Percentiles rank a stretch among this genome's conserved stretches.
phyloP scores from a whole-genome alignment of 352 stramenopile genomes.

The Phytophthora niederhauseri region DNA sequence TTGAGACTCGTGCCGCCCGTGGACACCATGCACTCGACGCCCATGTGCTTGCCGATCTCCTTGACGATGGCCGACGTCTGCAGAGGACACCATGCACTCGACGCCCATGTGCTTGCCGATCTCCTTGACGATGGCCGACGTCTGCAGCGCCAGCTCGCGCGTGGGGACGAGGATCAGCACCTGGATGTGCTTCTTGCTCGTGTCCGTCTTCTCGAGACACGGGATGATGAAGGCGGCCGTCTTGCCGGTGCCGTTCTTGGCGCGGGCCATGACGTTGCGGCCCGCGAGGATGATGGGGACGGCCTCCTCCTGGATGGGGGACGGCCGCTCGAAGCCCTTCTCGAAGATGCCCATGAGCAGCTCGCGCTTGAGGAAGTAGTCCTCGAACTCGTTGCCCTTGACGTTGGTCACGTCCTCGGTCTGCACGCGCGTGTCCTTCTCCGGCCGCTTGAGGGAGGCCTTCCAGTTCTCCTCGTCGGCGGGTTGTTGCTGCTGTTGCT shows the following conservation, averaged over 20 bases:
- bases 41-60: conserved; percentile 98
- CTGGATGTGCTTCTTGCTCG: conserved; percentile 96
- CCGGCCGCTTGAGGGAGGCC: conserved; percentile 72
- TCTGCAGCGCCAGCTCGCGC: conserved; percentile 99
- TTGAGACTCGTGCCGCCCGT: conserved; percentile 98
- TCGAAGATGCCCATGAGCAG: conserved; percentile 99
- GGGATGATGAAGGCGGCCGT: conserved; percentile 99
- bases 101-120: conserved; percentile 98
- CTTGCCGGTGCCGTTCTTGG: conserved; percentile 99
- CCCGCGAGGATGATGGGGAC: conserved; percentile 99
- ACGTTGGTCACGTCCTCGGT: conserved; percentile 98
- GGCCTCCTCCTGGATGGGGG: conserved; percentile 98
- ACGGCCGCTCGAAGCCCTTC: conserved; percentile 99
- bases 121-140: conserved; percentile 98
- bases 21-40: conserved; percentile 98
- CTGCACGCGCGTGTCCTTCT: conserved; percentile 90
- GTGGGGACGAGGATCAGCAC: conserved; percentile 99
- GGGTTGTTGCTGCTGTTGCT: conserved; percentile 27
- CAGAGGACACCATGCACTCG: conserved; percentile 98
- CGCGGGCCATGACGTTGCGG: conserved; percentile 97
- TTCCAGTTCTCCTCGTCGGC: conserved; percentile 76
- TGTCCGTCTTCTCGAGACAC: conserved; percentile 99
- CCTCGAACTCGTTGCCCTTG: conserved; percentile 99
- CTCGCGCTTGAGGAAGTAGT: conserved; percentile 99
- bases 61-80: conserved; percentile 99